Base-by-base conservation (phyloP, 305 asterid species). In the Fraxinus angustifolia region DNA sequence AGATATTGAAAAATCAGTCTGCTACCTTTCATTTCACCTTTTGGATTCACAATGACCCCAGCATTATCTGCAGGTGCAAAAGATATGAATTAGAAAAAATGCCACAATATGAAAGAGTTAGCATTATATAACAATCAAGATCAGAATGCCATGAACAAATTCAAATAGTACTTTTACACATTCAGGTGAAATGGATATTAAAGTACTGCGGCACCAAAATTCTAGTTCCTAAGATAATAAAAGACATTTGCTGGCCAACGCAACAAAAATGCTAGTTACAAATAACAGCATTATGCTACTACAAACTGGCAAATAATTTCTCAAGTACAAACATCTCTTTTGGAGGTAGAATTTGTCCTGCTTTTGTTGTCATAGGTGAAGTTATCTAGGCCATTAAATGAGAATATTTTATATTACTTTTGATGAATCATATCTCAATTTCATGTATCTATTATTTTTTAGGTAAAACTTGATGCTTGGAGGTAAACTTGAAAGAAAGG, bases 1-100 rank as follows among this genome's bases (percentile, higher is more conserved):
- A 75, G 56, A 4, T 14, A 26, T 4, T 2, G 4, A 11, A 17
- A 56, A 19, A 8, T 30, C 16, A 35, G 8, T 50, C 16, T 17
- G 31, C 12, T 82, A 86, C 87, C 88, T 87, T 87, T 87, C 88
- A 87, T 87, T 83, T 87, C 90, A 11, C 86, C 90, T 78, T 87
- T 87, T 65, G 87, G 90, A 79, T 87, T 87, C 62, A 87, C 90
- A 71, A 84, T 84, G 35, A 87, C 90, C 2, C 90, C 90, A 75
- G 88, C 90, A 83, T 87, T 85, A 40, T 87, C 90, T 87, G 82
- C 82, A 81, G 34, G 33, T 0, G 23, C 62, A 53, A 19, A 34
- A 36, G 6, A 21, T 45, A 73, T 0, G 48, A 45, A 26, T 31
- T 71, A 71, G 45, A 38, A 38, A 10, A 0, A 23, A 23, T 67